A percentile compares a stretch with the other conserved stretches of the same genome.
These are phyloP conservation scores for Rusavskia elegans DNA, from an alignment of 495 filamentous ascomycete species.

Conservation along the genomic window DNA sequence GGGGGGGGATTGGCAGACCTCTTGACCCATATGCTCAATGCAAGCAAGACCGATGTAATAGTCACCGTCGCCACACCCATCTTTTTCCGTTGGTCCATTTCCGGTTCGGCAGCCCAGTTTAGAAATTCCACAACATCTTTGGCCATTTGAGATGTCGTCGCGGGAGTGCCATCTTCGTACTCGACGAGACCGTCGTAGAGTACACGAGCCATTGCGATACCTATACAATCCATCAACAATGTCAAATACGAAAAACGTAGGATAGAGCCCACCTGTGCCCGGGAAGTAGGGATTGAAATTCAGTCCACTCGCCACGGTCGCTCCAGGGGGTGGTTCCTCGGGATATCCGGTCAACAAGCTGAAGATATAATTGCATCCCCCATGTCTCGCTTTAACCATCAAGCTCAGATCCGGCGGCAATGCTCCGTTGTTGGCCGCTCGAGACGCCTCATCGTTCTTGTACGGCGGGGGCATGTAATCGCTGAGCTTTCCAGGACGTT, in stretches of 20 bases:
- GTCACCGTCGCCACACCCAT: conserved; percentile 94
- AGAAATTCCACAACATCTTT: conserved; percentile 98
- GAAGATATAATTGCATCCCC: conserved; percentile 98
- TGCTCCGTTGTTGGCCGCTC: conserved; percentile 95
- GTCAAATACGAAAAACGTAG: not conserved
- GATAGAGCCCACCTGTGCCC: conserved; percentile 46
- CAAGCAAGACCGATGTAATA: conserved; percentile 61
- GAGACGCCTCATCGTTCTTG: conserved; percentile 96
- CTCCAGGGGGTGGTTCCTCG: conserved; percentile 86
- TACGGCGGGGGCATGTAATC: conserved; percentile 93
- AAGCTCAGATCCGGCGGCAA: conserved; percentile 93
- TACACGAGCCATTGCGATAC: conserved; percentile 97
- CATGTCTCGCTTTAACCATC: conserved; percentile 95
- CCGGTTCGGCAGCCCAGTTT: conserved; percentile 97
- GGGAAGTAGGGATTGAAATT: conserved; percentile 99
- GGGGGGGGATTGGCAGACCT: conserved; percentile 22
- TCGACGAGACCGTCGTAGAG: conserved; percentile 96
- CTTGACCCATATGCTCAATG: conserved; percentile 94
- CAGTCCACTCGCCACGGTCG: conserved; percentile 61
- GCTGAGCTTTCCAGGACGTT: conserved; percentile 93
- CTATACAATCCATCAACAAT: conserved; percentile 17
- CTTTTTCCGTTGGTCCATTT: conserved; percentile 97
- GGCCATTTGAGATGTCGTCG: conserved; percentile 95
- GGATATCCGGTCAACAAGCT: conserved; percentile 94
- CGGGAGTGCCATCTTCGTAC: conserved; percentile 93